Evolutionary conservation across 345 rosid genomes (phyloP), one percentile per base, ranked within the genome.

Genomic region (Populus simonii): DNA sequence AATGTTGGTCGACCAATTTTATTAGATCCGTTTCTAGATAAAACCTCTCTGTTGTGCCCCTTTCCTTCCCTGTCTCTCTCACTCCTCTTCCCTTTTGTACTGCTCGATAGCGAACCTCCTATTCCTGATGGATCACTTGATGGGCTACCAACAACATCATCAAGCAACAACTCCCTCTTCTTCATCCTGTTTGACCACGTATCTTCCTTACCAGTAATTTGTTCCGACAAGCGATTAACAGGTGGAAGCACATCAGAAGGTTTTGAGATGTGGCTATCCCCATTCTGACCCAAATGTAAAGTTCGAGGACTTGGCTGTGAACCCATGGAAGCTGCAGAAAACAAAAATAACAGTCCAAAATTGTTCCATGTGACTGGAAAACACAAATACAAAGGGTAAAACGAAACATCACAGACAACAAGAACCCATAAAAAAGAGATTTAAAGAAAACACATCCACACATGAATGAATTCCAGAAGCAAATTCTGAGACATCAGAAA

Each of bases 41-140:
- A 75, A 80, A 82, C 86, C 83, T 87, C 94, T 78, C 92, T 88
- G 83, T 80, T 84, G 49, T 89, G 97, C 80, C 90, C 97, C 82
- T 91, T 96, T 68, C 97, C 97, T 63, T 96, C 98, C 85, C 98
- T 92, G 75, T 93, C 98, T 84, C 99, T 90, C 81, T 96, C 98
- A 77, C 98, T 96, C 83, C 99, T 90, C 86, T 89, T 96, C 80
- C 99, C 97, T 81, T 94, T 96, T 33, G 91, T 85, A 83, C 89
- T 91, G 91, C 90, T 89, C 84, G 89, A 81, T 35, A 93, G 84
- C 84, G 93, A 82, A 82, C 83, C 83, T 77, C 92, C 97, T 45
- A 84, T 78, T 74, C 83, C 90, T 27, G 89, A 81, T 31, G 87
- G 83, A 57, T 76, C 73, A 85, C 71, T 76, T 47, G 89, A 81